Evolutionary conservation across 129 eudicot species (phyloP), one percentile per base, ranked within the genome.

Genomic region (Silybum marianum): DNA sequence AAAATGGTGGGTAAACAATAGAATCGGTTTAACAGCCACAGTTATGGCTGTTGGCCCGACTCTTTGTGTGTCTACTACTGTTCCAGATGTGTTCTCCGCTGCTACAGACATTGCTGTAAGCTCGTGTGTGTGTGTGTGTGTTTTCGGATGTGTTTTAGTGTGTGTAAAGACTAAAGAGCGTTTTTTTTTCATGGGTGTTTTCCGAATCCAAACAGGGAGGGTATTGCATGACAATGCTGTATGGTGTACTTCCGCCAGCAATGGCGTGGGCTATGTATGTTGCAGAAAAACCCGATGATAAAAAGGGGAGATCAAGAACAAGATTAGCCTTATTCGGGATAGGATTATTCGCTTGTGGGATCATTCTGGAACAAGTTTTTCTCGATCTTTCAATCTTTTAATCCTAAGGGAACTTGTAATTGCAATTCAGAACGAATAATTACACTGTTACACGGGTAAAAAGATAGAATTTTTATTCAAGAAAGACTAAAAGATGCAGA

Each of bases 41-140:
- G 84, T 84, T 54, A 76, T 94, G 89, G 95, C 84, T 14, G 71
- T 91, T 71, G 97, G 80, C 32, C 97, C 98, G 67, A 74, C 97
- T 22, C 93, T 94, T 54, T 62, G 88, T 14, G 90, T 94, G 54
- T 91, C 97, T 9, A 84, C 90, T 19, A 73, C 85, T 22, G 79
- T 91, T 67, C 97, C 98, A 72, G 93, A 94, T 46, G 96, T 82
- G 54, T 92, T 92, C 82, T 88, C 91, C 39, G 88, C 97, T 18
- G 97, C 97, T 69, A 94, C 98, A n/a, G 96, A 94, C 80, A 82
- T 94, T n/a, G 97, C 98, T 67, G 98, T 94, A 86, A 89, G 98
- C 77, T 78, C 21, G 36, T 38, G 18, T 81, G 26, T 74, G 36
- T 72, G 62, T 28, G 0, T 28, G 1, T 2, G 30, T 2, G n/a